phyloP scores from a whole-genome alignment of 164 flowering plant genomes.

The Hamamelis virginiana region DNA sequence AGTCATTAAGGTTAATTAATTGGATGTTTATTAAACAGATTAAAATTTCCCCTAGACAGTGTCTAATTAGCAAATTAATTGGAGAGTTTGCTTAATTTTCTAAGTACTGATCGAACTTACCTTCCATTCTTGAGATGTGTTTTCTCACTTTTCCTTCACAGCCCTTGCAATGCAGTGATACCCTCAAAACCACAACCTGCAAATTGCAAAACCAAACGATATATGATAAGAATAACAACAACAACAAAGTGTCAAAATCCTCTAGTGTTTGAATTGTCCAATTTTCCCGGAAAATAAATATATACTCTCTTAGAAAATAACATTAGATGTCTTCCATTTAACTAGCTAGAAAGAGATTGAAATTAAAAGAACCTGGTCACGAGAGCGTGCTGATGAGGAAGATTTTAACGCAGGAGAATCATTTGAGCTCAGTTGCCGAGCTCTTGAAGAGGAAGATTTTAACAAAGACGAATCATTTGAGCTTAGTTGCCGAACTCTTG shows the following conservation, averaged over 20 bases:
- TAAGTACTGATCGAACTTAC: constrained; percentile 25
- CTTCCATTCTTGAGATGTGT: constrained; percentile 94
- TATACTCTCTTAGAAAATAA: too few species aligned
- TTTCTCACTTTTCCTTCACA: constrained; percentile 92
- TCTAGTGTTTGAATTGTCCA: background rate
- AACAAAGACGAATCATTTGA: too few species aligned
- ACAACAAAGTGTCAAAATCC: background rate
- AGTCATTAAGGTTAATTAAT: too few species aligned
- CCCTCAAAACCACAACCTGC: constrained; percentile 88
- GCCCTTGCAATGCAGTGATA: constrained; percentile 93
- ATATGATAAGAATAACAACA: background rate
- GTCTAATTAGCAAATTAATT: too few species aligned
- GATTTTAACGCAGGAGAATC: constrained; percentile 35
- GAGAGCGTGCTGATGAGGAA: constrained; percentile 31
- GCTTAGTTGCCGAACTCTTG: too few species aligned
- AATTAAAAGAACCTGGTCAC: constrained; percentile 35
- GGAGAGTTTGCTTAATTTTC: too few species aligned
- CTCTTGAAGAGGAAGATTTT: background rate
- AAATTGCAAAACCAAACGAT: constrained; percentile 5
- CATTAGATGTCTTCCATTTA: too few species aligned
- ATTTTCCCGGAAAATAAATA: too few species aligned
- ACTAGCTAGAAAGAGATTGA: background rate
- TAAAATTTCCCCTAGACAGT: too few species aligned
- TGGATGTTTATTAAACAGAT: too few species aligned
- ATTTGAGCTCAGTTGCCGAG: constrained; percentile 4